Conservation (phyloP, 129 eudicot genomes). For the Dittrichia graveolens region DNA sequence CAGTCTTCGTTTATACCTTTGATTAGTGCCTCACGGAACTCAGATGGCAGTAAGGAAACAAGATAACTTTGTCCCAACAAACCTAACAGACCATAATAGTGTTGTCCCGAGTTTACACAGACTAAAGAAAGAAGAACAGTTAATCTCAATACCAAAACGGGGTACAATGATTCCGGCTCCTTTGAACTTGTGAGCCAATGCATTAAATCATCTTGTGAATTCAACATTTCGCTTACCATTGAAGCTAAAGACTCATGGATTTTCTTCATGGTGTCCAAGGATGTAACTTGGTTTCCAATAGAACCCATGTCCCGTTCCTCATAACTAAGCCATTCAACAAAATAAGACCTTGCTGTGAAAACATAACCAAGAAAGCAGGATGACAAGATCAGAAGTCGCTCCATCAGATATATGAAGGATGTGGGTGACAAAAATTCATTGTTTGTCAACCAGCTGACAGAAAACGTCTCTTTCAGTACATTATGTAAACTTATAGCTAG, state of each 20-base stretch:
- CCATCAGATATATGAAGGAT: slow-evolving; percentile 63
- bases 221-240: slow-evolving; percentile 30
- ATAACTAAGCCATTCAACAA: slow-evolving; percentile 53
- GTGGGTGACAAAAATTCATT: slow-evolving; percentile 48
- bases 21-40: slow-evolving; percentile 32
- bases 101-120: slow-evolving; percentile 39
- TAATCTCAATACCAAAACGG: slow-evolving; percentile 48
- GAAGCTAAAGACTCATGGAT: slow-evolving; percentile 33
- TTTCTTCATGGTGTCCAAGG: slow-evolving; percentile 21
- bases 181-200: slow-evolving; percentile 47
- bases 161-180: slow-evolving; percentile 21
- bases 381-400: slow-evolving; percentile 50
- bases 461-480: slow-evolving; percentile 39
- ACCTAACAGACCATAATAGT: slow-evolving; percentile 22
- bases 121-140: slow-evolving; percentile 45
- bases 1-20: not conserved
- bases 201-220: slow-evolving; percentile 24
- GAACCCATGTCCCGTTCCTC: slow-evolving; percentile 24
- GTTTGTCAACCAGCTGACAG: slow-evolving; percentile 31
- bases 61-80: slow-evolving; percentile 28
- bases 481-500: slow-evolving; percentile 30
- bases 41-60: slow-evolving; percentile 37
- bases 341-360: slow-evolving; percentile 52
- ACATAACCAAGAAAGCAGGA: slow-evolving; percentile 34
- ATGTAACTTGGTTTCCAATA: not conserved